Evolutionary conservation across 202 grass and related monocot genomes (phyloP), one percentile per base, ranked within the genome.

Genomic region (Bolboschoenoplectus hybrid): DNA sequence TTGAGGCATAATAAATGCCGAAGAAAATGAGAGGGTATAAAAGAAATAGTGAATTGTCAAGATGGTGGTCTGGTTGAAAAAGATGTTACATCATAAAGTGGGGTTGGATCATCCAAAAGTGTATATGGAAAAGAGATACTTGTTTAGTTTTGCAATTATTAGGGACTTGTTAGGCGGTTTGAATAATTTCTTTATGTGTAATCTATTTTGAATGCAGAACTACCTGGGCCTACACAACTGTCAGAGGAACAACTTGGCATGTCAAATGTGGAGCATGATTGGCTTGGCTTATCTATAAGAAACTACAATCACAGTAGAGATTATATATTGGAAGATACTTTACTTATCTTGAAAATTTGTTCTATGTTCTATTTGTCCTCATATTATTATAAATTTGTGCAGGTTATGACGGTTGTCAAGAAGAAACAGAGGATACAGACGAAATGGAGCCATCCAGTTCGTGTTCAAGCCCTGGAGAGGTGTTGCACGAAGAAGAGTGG

Each of bases 381-480:
- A 7, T n/a, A 38, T 41, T 41, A 9, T 75, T 51, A 57, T 43
- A 45, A 50, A 87, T 83, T 87, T 45, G 47, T 81, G 7, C 44
- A 93, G 92, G 63, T 11, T 90, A 86, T 81, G 89, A 84, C 40
- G 70, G 57, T 69, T 63, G 43, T 63, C 71, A 89, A 82, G 89
- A 87, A 65, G 80, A 82, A 67, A 68, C 63, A 55, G 66, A 68
- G 35, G 82, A 91, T 60, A 64, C 41, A 65, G 80, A 94, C 57
- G 87, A 91, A 81, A 91, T 81, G 43, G 89, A 91, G 80, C 89
- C 83, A 52, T 91, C 89, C 71, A 93, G 89, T 85, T 93, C 92
- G 43, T 91, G 89, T 91, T 93, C 92, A 49, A 93, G 92, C 85
- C 87, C 87, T 56, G 79, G 72, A 80, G 82, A 89, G 61, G 77